These are phyloP conservation scores for Diaporthe sp. DNA, from an alignment of 2,329 filamentous ascomycete genomes.

Conservation along the genomic window DNA sequence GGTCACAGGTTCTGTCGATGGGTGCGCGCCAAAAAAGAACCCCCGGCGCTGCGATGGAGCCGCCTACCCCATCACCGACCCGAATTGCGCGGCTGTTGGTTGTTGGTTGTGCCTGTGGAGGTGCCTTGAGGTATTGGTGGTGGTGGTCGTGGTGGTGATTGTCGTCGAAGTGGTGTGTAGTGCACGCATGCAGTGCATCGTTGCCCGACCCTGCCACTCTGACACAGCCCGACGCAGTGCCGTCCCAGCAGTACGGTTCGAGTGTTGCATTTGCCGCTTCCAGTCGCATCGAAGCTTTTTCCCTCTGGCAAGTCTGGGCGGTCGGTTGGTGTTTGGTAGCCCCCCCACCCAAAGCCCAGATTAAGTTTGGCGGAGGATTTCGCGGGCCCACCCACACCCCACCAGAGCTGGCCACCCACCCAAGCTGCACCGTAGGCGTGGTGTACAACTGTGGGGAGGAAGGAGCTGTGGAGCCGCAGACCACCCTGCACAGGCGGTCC, in stretches of 20 bases:
- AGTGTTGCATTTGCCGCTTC: conserved; percentile 8
- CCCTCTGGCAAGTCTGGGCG: not conserved
- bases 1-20: conserved; percentile 33
- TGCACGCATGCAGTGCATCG: not conserved
- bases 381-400: not conserved
- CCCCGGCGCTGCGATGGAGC: not conserved
- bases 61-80: not conserved
- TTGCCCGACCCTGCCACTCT: not conserved
- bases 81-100: not conserved
- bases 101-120: not conserved
- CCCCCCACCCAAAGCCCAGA: not conserved
- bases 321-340: not conserved
- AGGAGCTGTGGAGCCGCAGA: not conserved
- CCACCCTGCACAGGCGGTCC: not conserved
- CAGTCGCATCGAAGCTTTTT: not conserved
- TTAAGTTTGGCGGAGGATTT: conserved; percentile 29
- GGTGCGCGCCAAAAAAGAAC: conserved; percentile 9
- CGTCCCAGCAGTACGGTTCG: not conserved
- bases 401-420: no score
- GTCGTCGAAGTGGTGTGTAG: not conserved
- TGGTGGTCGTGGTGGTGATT: not conserved
- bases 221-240: not conserved
- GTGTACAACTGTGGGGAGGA: no score
- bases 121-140: not conserved
- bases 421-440: not conserved